Conservation (phyloP, 257 asterid species). For the Solanum commersonii region DNA sequence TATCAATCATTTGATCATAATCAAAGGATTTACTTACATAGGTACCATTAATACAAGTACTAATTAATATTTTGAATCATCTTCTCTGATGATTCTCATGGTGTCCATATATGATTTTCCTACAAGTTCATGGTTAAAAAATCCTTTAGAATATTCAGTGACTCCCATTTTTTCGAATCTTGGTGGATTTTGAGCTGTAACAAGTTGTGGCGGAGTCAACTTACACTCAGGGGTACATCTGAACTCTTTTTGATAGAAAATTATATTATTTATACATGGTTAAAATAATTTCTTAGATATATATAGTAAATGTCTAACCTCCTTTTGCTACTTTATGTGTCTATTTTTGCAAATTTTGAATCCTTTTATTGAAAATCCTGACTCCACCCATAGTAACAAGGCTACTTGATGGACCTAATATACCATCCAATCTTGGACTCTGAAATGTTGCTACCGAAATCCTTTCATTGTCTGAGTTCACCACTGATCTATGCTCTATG, state of each 20-base stretch:
- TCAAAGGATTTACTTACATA: neutral
- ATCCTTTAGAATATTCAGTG: neutral
- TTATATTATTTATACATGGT: no score
- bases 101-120: neutral
- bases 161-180: neutral
- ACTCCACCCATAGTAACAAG: neutral
- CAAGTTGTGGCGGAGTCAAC: no score
- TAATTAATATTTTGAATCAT: neutral
- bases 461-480: neutral
- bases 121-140: neutral
- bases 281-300: no score
- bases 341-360: no score
- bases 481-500: neutral
- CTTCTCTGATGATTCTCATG: neutral
- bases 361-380: no score
- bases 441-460: neutral
- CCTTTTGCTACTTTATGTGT: no score
- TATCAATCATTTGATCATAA: neutral
- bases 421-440: neutral
- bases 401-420: neutral
- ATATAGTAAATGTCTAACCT: no score
- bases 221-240: no score
- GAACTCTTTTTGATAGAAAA: no score
- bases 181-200: neutral
- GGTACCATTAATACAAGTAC: neutral